These are phyloP conservation scores for Neonectria faginata DNA, from an alignment of 2,329 filamentous ascomycete genomes.

Conservation along the genomic window DNA sequence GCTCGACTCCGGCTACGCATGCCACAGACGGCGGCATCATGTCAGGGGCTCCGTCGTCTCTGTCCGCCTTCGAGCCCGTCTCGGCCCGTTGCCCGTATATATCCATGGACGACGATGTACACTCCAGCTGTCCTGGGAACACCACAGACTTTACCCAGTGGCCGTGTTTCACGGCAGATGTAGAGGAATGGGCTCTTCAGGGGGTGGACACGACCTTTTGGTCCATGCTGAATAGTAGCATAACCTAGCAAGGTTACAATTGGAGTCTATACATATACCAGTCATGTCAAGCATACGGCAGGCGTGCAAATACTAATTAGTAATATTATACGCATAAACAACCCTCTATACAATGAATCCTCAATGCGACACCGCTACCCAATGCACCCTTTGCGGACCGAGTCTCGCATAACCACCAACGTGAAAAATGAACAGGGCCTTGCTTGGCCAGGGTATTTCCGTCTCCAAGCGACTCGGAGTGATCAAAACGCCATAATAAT, in stretches of 20 bases:
- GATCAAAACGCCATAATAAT: conserved; percentile 44
- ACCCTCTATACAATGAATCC: conserved; percentile 1
- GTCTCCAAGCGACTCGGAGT: conserved; percentile 32
- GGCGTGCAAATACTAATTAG: background rate
- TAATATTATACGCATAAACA: conserved; percentile 11
- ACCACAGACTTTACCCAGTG: conserved; percentile 32
- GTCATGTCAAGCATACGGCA: too few species aligned
- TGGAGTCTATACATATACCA: too few species aligned
- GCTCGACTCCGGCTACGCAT: conserved; percentile 27
- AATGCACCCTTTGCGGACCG: conserved; percentile 16
- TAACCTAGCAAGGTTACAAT: conserved; percentile 14
- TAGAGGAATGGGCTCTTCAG: conserved; percentile 56
- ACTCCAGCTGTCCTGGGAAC: conserved; percentile 23
- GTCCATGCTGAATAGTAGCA: conserved; percentile 48
- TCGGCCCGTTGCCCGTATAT: conserved; percentile 1
- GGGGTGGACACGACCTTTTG: conserved; percentile 54
- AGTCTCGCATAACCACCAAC: conserved; percentile 17
- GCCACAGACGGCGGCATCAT: conserved; percentile 18
- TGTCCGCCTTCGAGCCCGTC: conserved; percentile 11
- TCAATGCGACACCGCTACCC: conserved; percentile 10
- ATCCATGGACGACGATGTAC: conserved; percentile 18
- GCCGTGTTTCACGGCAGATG: conserved; percentile 47
- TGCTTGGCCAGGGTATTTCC: conserved; percentile 46
- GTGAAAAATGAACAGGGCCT: conserved; percentile 35
- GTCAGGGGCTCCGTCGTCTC: conserved; percentile 27